Percentiles rank a stretch among this genome's conserved stretches.
Conservation (phyloP, 306 rosid genomes). For the Begonia masoniana region DNA sequence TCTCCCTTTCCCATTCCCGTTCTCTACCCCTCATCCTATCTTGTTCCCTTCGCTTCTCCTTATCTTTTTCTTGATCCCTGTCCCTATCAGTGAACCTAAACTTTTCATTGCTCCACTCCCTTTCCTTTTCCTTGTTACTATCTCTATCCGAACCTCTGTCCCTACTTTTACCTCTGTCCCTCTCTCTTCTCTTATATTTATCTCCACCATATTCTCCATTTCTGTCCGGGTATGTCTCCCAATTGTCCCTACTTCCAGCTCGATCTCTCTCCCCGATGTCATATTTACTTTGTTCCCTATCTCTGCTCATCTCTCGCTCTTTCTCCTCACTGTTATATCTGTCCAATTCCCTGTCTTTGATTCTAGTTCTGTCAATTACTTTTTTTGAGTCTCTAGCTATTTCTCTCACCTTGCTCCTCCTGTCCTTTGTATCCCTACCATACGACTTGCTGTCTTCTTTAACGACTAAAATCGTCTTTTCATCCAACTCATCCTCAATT, state of each 20-base stretch:
- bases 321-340: slow-evolving; percentile 19
- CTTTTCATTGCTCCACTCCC: slow-evolving; percentile 38
- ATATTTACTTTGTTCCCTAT: slow-evolving; percentile 21
- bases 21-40: slow-evolving; percentile 21
- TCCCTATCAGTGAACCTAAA: slow-evolving; percentile 14
- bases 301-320: slow-evolving; percentile 32
- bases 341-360: slow-evolving; percentile 35
- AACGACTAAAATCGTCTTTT: slow-evolving; percentile 14
- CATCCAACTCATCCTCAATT: slow-evolving; percentile 25
- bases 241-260: slow-evolving; percentile 36
- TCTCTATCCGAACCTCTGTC: slow-evolving; percentile 38
- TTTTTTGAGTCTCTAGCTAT: slow-evolving; percentile 28
- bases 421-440: slow-evolving; percentile 25
- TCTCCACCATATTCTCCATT: slow-evolving; percentile 10
- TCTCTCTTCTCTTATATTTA: slow-evolving; percentile 36
- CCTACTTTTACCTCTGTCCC: slow-evolving; percentile 17
- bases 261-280: slow-evolving; percentile 33
- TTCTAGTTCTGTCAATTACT: slow-evolving; percentile 27
- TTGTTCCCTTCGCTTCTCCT: slow-evolving; percentile 32
- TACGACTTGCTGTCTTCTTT: slow-evolving; percentile 5
- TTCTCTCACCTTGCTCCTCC: slow-evolving; percentile 30
- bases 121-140: slow-evolving; percentile 33
- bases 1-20: slow-evolving; percentile 38
- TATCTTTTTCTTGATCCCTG: slow-evolving; percentile 14
- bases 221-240: slow-evolving; percentile 9